These are phyloP conservation scores for Vitis cinerea DNA, from an alignment of 164 flowering plant species.

Conservation along the genomic window DNA sequence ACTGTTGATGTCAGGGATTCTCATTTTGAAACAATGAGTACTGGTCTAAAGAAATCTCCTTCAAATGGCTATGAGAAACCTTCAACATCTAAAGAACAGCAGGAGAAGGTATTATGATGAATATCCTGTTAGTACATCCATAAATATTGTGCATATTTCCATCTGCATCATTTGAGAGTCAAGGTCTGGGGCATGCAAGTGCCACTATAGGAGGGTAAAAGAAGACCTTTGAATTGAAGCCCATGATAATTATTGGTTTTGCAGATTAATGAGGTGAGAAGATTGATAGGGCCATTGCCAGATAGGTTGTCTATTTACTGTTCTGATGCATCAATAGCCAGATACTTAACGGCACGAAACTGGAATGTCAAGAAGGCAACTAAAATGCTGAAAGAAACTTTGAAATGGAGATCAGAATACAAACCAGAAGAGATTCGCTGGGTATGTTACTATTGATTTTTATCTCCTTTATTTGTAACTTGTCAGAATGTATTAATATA, in stretches of 20 bases:
- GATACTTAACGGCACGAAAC: conserved; percentile 72
- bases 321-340: conserved; percentile 66
- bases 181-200: not conserved
- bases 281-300: conserved; percentile 50
- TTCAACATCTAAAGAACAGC: conserved; percentile 44
- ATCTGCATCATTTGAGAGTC: too few relatives aligned
- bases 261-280: conserved; percentile 82
- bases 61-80: conserved; percentile 44
- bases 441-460: conserved; percentile 42
- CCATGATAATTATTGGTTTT: not conserved
- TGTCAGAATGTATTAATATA: not conserved
- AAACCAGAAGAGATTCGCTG: conserved; percentile 93
- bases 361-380: conserved; percentile 90
- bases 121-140: too few relatives aligned
- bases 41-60: conserved; percentile 29
- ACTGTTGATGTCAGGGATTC: conserved; percentile 16
- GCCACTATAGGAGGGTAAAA: not conserved
- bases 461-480: not conserved
- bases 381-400: conserved; percentile 80
- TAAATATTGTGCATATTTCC: too few relatives aligned
- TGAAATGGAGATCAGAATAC: conserved; percentile 83
- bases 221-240: not conserved
- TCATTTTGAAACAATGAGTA: conserved; percentile 36
- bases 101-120: conserved; percentile 48
- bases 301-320: conserved; percentile 63